These are phyloP conservation scores for Thuja plicata DNA, from an alignment of 83 land plant genomes.

Conservation along the genomic window DNA sequence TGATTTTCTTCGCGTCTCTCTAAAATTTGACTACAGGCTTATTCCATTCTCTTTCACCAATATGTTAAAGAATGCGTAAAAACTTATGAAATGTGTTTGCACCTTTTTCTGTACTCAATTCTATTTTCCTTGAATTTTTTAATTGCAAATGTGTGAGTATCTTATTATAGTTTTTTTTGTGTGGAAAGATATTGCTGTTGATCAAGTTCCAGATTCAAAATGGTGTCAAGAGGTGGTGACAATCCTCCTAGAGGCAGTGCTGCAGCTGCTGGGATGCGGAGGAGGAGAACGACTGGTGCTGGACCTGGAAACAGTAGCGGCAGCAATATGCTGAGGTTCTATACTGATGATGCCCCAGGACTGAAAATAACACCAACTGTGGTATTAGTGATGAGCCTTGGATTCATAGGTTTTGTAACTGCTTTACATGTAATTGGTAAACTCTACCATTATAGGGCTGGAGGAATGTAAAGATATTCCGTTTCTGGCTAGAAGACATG, in stretches of 20 bases:
- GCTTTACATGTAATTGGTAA: constrained; percentile 16
- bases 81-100: neutral
- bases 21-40: neutral
- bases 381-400: constrained; percentile 18
- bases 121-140: neutral
- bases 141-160: too few relatives aligned
- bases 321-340: constrained; percentile 14
- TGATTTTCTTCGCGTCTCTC: too few relatives aligned
- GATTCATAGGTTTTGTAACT: constrained; percentile 22
- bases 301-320: neutral
- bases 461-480: neutral
- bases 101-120: neutral
- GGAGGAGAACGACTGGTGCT: constrained; percentile 3
- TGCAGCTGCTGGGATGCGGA: neutral
- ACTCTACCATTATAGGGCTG: constrained; percentile 15
- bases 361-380: constrained; percentile 16
- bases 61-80: neutral
- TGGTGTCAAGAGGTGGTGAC: constrained; percentile 6
- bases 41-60: neutral
- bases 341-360: constrained; percentile 20
- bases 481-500: neutral
- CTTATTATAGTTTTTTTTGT: too few relatives aligned
- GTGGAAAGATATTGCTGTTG: neutral
- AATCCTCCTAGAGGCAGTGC: constrained; percentile 16
- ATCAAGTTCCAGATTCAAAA: neutral